These are phyloP conservation scores for Cytospora piceicola DNA, from an alignment of 2,329 filamentous ascomycete genomes.

Conservation along the genomic window DNA sequence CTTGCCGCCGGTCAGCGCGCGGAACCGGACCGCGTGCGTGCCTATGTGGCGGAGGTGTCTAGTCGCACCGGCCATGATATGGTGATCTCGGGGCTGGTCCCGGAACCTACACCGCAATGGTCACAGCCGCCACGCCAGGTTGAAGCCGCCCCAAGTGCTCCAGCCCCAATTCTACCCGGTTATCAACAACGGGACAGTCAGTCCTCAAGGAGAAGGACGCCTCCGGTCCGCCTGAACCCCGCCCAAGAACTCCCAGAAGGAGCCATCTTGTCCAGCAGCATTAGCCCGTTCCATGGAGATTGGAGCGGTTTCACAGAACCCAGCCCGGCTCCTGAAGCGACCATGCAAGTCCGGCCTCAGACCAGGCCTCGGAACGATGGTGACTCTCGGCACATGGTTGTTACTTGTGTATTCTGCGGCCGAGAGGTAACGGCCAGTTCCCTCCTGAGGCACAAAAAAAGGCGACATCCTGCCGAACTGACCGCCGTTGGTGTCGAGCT, in stretches of 20 bases:
- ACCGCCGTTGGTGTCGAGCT: conserved; percentile 19
- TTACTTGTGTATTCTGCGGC: conserved; percentile 17
- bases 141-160: background rate
- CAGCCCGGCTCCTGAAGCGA: background rate
- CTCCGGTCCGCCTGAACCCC: background rate
- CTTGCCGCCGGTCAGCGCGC: conserved; percentile 15
- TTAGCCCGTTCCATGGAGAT: background rate
- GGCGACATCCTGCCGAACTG: conserved; percentile 13
- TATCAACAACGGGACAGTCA: background rate
- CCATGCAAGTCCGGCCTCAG: background rate
- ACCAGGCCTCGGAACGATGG: background rate
- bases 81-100: background rate
- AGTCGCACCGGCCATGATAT: background rate
- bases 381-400: background rate
- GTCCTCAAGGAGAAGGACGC: background rate
- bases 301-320: too few species aligned
- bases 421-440: background rate
- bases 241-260: background rate
- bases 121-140: background rate
- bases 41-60: background rate
- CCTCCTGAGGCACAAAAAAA: conserved; percentile 10
- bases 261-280: background rate
- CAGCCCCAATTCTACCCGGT: background rate
- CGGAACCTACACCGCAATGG: background rate
- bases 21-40: conserved; percentile 7